Evolutionary conservation across 2,329 filamentous ascomycete species (phyloP).

Genomic region (Botrytis cinerea): DNA sequence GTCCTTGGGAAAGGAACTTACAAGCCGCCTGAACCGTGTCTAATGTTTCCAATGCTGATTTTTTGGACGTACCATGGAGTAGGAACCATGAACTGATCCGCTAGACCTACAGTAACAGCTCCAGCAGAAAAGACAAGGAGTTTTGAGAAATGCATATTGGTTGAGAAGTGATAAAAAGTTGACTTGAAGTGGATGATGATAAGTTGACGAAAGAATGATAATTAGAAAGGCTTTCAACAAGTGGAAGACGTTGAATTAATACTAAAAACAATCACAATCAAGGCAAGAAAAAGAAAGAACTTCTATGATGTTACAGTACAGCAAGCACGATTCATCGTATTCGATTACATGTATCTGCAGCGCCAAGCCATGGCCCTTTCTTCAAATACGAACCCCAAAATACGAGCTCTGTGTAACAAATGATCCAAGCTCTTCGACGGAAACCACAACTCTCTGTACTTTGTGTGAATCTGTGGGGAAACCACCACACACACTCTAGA

Average conservation of each 20-base stretch:
- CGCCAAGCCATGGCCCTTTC: background rate
- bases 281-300: background rate
- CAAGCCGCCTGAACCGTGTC: conserved; percentile 32
- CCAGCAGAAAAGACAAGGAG: background rate
- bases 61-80: conserved; percentile 29
- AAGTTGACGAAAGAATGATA: background rate
- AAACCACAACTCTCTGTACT: background rate
- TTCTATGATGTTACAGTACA: background rate
- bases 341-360: background rate
- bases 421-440: background rate
- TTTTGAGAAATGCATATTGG: conserved; percentile 15
- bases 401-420: conserved; percentile 6
- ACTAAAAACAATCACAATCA: background rate
- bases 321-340: background rate
- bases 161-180: background rate
- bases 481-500: background rate
- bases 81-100: conserved; percentile 25
- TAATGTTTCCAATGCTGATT: conserved; percentile 27
- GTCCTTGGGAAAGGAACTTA: conserved; percentile 13
- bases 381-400: background rate
- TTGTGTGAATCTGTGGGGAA: background rate
- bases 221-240: background rate
- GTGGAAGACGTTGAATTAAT: background rate
- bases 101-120: background rate
- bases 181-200: background rate